Percentiles rank a stretch among this genome's conserved stretches.
Conservation (phyloP, 1,139 yeast genomes). For the Meyerozyma carpophila region DNA sequence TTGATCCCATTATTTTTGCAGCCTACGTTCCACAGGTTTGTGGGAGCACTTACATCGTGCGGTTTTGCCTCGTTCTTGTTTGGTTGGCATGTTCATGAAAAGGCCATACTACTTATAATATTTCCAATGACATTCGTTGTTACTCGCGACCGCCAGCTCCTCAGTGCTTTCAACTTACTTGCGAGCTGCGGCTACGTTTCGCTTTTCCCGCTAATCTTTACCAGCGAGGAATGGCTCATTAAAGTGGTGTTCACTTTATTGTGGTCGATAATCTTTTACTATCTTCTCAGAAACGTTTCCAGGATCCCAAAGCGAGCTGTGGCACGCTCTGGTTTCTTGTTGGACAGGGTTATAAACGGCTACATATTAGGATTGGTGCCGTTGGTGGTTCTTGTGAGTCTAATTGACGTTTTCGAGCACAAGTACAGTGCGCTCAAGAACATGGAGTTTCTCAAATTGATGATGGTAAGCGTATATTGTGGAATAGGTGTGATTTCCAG, state of each 20-base stretch:
- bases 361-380: slow-evolving; percentile 69
- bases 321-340: slow-evolving; percentile 38
- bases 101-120: slow-evolving; percentile 85
- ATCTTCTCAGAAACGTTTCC: slow-evolving; percentile 64
- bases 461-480: slow-evolving; percentile 83
- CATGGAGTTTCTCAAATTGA: slow-evolving; percentile 70
- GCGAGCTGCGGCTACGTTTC: slow-evolving; percentile 83
- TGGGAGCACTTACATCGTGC: slow-evolving; percentile 83
- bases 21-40: slow-evolving; percentile 72
- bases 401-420: slow-evolving; percentile 53
- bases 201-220: slow-evolving; percentile 79
- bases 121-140: slow-evolving; percentile 83
- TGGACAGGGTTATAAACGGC: slow-evolving; percentile 65
- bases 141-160: slow-evolving; percentile 62
- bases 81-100: slow-evolving; percentile 99
- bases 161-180: slow-evolving; percentile 62
- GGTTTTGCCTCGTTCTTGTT: slow-evolving; percentile 88
- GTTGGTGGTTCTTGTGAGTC: slow-evolving; percentile 49
- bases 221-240: slow-evolving; percentile 72
- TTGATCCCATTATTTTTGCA: slow-evolving; percentile 68
- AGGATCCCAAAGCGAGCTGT: slow-evolving; percentile 49
- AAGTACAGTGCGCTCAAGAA: slow-evolving; percentile 45
- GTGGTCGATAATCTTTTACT: slow-evolving; percentile 78
- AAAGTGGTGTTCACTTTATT: slow-evolving; percentile 75
- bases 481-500: slow-evolving; percentile 79